Conservation (phyloP, 2,329 filamentous ascomycete genomes). For the Orbilia quercus region DNA sequence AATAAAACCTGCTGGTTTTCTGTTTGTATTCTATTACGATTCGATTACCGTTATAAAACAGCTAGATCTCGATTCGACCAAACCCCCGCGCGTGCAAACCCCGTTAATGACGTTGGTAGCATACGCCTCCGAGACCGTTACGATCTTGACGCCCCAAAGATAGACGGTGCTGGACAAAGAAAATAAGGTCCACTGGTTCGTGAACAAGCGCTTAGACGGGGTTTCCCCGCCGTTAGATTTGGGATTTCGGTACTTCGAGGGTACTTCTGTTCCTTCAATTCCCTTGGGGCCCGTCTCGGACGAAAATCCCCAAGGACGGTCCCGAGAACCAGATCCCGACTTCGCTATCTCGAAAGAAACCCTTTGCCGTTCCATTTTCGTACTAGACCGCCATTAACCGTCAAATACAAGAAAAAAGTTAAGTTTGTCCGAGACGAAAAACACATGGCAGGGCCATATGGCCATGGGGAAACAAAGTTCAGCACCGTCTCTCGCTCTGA, state of each 20-base stretch:
- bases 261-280: no score
- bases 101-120: conserved; percentile 19
- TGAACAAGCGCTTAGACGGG: background rate
- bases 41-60: no score
- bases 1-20: no score
- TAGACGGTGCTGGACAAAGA: no score
- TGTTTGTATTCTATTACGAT: no score
- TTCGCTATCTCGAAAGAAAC: background rate
- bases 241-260: conserved; percentile 2
- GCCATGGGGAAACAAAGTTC: conserved; percentile 20
- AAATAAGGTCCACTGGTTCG: no score
- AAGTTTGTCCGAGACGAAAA: conserved; percentile 40
- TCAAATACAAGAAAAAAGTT: conserved; percentile 18
- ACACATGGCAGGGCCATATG: conserved; percentile 8
- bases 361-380: conserved; percentile 1
- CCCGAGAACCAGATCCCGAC: conserved; percentile 1
- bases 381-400: conserved; percentile 18
- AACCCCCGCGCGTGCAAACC: no score
- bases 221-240: background rate
- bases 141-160: conserved; percentile 13
- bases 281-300: background rate
- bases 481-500: background rate
- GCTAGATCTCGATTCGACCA: no score
- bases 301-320: background rate
- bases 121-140: background rate